phyloP scores from a whole-genome alignment of 2,329 filamentous ascomycete species.

The Trichoderma sp. region DNA sequence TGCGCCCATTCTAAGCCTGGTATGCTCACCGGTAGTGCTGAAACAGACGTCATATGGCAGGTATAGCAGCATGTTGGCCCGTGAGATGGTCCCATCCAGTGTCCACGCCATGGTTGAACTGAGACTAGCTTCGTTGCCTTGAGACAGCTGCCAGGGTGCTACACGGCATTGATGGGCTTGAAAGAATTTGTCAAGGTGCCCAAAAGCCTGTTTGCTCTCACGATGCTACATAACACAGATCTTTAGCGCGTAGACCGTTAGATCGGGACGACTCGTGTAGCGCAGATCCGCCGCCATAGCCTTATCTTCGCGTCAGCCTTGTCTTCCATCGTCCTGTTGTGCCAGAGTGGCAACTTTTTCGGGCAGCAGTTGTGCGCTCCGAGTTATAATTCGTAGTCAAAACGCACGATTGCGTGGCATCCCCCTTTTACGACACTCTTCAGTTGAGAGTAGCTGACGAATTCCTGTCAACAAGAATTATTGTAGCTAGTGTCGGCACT shows the following conservation, averaged over 20 bases:
- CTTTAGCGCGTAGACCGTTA: not conserved
- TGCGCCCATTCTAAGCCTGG: not conserved
- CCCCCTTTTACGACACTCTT: not conserved
- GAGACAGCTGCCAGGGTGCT: not conserved
- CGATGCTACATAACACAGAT: not conserved
- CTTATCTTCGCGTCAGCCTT: not conserved
- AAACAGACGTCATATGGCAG: not conserved
- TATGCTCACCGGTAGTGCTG: not conserved
- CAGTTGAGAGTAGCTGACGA: not conserved
- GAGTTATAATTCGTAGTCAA: not conserved
- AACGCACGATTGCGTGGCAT: not conserved
- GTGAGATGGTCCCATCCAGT: not conserved
- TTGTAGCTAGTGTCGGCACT: not conserved
- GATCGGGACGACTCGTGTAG: not conserved
- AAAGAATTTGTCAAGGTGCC: not conserved
- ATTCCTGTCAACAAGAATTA: not conserved
- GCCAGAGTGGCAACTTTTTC: not conserved
- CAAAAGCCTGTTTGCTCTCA: not conserved
- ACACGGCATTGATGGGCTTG: not conserved
- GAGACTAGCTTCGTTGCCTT: not conserved
- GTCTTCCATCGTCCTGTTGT: not conserved
- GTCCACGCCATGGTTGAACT: not conserved
- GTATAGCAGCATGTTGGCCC: not conserved
- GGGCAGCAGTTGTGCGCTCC: not conserved
- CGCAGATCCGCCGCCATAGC: constrained; percentile 1